These are phyloP conservation scores for Cymodocea nodosa DNA, from an alignment of 116 monocot genomes.

Conservation along the genomic window DNA sequence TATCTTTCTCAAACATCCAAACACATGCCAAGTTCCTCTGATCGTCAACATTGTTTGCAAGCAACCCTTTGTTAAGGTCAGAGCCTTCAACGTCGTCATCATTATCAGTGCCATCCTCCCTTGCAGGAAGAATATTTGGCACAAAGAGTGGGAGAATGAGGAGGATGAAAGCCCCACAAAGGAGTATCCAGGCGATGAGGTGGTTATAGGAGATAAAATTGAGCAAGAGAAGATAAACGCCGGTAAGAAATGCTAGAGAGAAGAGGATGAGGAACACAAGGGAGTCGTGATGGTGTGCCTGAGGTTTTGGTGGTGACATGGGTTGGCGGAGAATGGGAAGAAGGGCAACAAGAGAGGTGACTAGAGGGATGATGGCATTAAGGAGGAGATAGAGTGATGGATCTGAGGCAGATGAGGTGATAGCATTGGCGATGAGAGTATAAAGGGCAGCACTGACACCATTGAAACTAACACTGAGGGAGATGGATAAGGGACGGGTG, in stretches of 20 bases:
- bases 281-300: constrained; percentile 12
- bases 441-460: constrained; percentile 75
- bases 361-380: constrained; percentile 19
- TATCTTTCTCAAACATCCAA: constrained; percentile 3
- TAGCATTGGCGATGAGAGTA: constrained; percentile 43
- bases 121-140: constrained; percentile 24
- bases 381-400: constrained; percentile 24
- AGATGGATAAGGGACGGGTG: constrained; percentile 52
- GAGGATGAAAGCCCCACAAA: constrained; percentile 34
- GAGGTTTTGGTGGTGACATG: neutral
- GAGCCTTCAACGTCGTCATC: constrained; percentile 6
- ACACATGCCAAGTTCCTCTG: neutral
- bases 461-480: constrained; percentile 83
- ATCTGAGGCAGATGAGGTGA: constrained; percentile 10
- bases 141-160: constrained; percentile 43
- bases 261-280: constrained; percentile 48
- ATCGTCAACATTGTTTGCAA: neutral
- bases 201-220: constrained; percentile 16
- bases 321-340: constrained; percentile 16
- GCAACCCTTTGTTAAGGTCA: constrained; percentile 17
- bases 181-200: constrained; percentile 17
- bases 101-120: neutral
- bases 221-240: constrained; percentile 63
- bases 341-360: constrained; percentile 4
- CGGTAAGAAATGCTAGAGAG: constrained; percentile 57